Conservation (phyloP, 2,329 filamentous ascomycete genomes). For the Calycina marina region DNA sequence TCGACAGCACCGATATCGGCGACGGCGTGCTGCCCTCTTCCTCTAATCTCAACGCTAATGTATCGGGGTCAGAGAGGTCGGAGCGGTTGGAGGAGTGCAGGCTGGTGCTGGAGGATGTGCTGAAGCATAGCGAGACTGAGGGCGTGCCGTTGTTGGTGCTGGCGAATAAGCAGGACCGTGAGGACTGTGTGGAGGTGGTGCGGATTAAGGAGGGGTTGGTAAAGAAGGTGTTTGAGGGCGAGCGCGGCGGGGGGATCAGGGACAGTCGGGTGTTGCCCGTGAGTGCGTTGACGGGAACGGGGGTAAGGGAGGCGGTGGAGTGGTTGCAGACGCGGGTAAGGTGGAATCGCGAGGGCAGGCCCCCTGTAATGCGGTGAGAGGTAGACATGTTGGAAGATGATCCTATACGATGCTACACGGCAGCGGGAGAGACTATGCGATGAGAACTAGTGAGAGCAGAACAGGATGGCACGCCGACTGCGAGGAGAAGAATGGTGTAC, state of each 20-base stretch:
- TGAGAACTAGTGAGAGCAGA: background rate
- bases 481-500: too few species aligned
- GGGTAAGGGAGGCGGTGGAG: conserved; percentile 90
- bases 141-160: conserved; percentile 85
- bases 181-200: conserved; percentile 95
- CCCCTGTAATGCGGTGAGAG: conserved; percentile 72
- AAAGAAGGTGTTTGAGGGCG: conserved; percentile 87
- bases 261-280: conserved; percentile 86
- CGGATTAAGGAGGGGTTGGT: conserved; percentile 94
- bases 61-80: conserved; percentile 26
- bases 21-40: conserved; percentile 36
- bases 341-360: conserved; percentile 90
- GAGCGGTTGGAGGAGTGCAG: conserved; percentile 76
- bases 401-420: too few species aligned
- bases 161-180: conserved; percentile 94
- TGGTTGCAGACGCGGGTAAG: conserved; percentile 86
- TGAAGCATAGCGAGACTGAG: conserved; percentile 75
- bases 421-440: too few species aligned
- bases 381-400: too few species aligned
- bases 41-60: background rate
- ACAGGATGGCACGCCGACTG: too few species aligned
- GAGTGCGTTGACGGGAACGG: conserved; percentile 75
- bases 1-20: conserved; percentile 88
- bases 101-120: conserved; percentile 75
- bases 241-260: conserved; percentile 71